phyloP scores from a whole-genome alignment of 495 filamentous ascomycete genomes.

The Articulospora tetracladia region DNA sequence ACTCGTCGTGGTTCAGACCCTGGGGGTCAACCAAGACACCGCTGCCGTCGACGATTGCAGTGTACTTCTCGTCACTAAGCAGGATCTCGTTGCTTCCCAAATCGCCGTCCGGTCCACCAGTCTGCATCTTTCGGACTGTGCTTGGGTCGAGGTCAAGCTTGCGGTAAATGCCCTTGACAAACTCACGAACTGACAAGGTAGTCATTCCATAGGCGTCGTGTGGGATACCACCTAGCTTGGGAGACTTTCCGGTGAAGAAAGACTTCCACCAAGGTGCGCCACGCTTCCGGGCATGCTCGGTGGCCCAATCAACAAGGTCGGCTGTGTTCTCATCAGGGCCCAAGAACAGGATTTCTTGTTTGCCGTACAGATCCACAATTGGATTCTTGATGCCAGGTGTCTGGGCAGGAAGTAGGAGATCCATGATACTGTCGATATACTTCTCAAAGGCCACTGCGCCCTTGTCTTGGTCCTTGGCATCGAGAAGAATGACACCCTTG shows the following conservation, averaged over 20 bases:
- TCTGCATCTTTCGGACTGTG: slow-evolving; percentile 88
- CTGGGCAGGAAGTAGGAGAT: slow-evolving; percentile 81
- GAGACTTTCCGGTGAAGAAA: slow-evolving; percentile 98
- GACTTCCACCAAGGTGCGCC: slow-evolving; percentile 99
- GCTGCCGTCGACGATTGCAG: slow-evolving; percentile 86
- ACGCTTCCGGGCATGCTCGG: slow-evolving; percentile 81
- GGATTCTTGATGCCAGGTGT: slow-evolving; percentile 98
- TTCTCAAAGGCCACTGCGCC: slow-evolving; percentile 92
- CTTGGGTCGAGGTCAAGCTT: slow-evolving; percentile 85
- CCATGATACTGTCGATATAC: slow-evolving; percentile 97
- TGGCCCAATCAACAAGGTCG: slow-evolving; percentile 96
- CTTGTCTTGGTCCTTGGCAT: slow-evolving; percentile 91
- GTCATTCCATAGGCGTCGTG: slow-evolving; percentile 98
- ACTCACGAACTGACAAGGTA: slow-evolving; percentile 92
- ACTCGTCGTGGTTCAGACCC: slow-evolving; percentile 79
- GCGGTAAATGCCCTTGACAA: slow-evolving; percentile 92
- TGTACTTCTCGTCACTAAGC: slow-evolving; percentile 92
- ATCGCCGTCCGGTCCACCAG: slow-evolving; percentile 94
- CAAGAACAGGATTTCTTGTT: slow-evolving; percentile 97
- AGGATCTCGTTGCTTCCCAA: slow-evolving; percentile 97
- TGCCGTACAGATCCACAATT: slow-evolving; percentile 89
- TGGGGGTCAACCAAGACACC: slow-evolving; percentile 93
- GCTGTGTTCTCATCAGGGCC: slow-evolving; percentile 98
- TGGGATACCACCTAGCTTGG: slow-evolving; percentile 91
- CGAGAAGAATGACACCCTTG: slow-evolving; percentile 95